Conservation (phyloP, 371 early-diverging fungal genomes). For the Polyrhizophydium stewartii region DNA sequence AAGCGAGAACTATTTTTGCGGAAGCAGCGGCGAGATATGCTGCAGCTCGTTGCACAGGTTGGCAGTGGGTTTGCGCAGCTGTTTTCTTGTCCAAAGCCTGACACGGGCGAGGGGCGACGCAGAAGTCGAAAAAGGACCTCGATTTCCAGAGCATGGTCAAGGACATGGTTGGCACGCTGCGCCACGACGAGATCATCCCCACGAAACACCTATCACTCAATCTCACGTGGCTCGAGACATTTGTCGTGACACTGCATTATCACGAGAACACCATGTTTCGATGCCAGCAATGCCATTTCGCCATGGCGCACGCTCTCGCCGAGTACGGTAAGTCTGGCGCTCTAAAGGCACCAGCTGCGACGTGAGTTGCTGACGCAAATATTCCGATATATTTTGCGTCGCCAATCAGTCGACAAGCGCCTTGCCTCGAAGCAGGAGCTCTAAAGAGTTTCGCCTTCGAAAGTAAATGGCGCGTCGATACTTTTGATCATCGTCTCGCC, state of each 20-base stretch:
- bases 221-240: conserved; percentile 41
- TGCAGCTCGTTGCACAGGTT: conserved; percentile 28
- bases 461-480: conserved; percentile 65
- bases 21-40: conserved; percentile 33
- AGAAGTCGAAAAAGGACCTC: conserved; percentile 14
- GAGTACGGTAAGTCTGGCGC: conserved; percentile 28
- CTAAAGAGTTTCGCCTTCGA: neutral
- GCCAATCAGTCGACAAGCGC: neutral
- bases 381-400: too few species aligned
- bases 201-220: conserved; percentile 28
- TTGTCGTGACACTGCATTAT: conserved; percentile 28
- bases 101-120: too few species aligned
- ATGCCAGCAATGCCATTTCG: conserved; percentile 38
- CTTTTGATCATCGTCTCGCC: conserved; percentile 85
- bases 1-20: conserved; percentile 34
- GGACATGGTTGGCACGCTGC: conserved; percentile 28
- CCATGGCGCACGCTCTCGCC: conserved; percentile 31
- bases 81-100: too few species aligned
- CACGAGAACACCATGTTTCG: conserved; percentile 44
- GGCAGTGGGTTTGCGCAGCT: neutral
- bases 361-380: too few species aligned
- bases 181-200: conserved; percentile 38
- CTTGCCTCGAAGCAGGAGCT: too few species aligned
- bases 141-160: conserved; percentile 33
- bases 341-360: too few species aligned